These are phyloP conservation scores for Talaromyces pinophilus DNA, from an alignment of 2,329 filamentous ascomycete genomes.

Conservation along the genomic window DNA sequence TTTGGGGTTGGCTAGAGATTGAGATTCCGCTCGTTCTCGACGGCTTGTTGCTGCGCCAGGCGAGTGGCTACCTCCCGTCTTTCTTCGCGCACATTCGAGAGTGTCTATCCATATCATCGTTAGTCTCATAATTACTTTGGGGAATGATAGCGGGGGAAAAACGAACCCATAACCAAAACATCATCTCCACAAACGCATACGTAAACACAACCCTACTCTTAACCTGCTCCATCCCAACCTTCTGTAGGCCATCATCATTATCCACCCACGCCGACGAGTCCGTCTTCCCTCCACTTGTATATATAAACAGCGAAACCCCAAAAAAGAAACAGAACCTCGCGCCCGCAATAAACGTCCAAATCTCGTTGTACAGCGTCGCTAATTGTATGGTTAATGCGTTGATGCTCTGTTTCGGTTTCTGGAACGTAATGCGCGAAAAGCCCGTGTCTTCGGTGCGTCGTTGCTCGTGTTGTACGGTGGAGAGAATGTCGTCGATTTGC, in stretches of 20 bases:
- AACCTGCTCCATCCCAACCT: constrained; percentile 61
- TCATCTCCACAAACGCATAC: constrained; percentile 79
- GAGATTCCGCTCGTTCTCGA: constrained; percentile 19
- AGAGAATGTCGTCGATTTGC: constrained; percentile 65
- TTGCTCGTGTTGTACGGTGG: background rate
- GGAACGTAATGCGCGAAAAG: constrained; percentile 43
- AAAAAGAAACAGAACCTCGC: constrained; percentile 41
- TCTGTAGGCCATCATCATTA: constrained; percentile 25
- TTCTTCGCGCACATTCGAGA: constrained; percentile 40
- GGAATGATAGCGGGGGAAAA: background rate
- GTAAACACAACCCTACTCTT: constrained; percentile 85
- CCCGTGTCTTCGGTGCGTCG: constrained; percentile 62
- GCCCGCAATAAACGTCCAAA: constrained; percentile 41
- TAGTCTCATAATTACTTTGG: background rate
- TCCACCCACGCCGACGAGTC: constrained; percentile 16
- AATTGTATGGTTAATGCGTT: constrained; percentile 32
- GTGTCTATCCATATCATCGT: constrained; percentile 30
- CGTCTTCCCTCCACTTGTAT: constrained; percentile 31
- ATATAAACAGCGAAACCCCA: constrained; percentile 42
- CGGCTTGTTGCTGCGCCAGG: constrained; percentile 28
- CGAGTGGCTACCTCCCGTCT: constrained; percentile 34
- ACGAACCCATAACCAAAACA: constrained; percentile 80
- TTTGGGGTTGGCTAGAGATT: background rate
- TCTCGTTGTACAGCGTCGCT: constrained; percentile 40
- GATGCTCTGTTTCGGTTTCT: constrained; percentile 26